Percentiles rank a stretch among this genome's conserved stretches.
Evolutionary conservation across 2,329 filamentous ascomycete genomes (phyloP).

Genomic region (Calycina herbarum): DNA sequence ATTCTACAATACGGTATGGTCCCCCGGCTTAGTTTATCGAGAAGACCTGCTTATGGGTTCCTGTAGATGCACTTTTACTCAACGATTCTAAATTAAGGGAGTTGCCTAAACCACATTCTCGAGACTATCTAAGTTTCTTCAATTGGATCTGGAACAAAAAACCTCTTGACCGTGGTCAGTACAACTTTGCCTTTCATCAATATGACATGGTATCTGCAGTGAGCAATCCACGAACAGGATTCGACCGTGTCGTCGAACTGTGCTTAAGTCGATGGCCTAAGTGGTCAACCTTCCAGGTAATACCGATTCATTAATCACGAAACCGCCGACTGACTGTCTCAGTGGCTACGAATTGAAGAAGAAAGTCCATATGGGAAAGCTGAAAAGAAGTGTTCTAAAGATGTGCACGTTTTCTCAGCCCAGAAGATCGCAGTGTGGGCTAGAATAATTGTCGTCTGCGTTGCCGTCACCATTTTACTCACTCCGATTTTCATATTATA

Average conservation of each 20-base stretch:
- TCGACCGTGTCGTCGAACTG: conserved; percentile 16
- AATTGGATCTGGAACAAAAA: conserved; percentile 19
- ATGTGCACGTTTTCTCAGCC: too few species aligned
- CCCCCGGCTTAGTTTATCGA: too few species aligned
- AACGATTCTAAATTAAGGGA: conserved; percentile 17
- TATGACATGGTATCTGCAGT: conserved; percentile 19
- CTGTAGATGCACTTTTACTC: conserved; percentile 18
- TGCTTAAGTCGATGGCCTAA: conserved; percentile 16
- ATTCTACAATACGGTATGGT: conserved; percentile 18
- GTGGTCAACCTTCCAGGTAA: conserved; percentile 15
- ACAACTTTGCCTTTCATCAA: conserved; percentile 17
- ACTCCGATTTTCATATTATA: conserved; percentile 20
- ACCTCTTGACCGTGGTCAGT: conserved; percentile 19
- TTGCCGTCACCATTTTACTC: conserved; percentile 11
- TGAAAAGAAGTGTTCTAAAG: too few species aligned
- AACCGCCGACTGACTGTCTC: too few species aligned
- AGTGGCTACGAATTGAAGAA: too few species aligned
- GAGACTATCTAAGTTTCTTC: conserved; percentile 15
- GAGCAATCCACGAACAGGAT: background rate
- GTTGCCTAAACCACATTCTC: conserved; percentile 5
- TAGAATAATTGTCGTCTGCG: conserved; percentile 13
- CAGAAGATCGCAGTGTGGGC: conserved; percentile 9
- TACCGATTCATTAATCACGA: too few species aligned
- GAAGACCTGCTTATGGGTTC: background rate
- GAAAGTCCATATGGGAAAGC: too few species aligned